Percentiles rank a stretch among this genome's conserved stretches.
phyloP scores from a whole-genome alignment of 2,329 filamentous ascomycete species.

The Aspergillus novoparasiticus region DNA sequence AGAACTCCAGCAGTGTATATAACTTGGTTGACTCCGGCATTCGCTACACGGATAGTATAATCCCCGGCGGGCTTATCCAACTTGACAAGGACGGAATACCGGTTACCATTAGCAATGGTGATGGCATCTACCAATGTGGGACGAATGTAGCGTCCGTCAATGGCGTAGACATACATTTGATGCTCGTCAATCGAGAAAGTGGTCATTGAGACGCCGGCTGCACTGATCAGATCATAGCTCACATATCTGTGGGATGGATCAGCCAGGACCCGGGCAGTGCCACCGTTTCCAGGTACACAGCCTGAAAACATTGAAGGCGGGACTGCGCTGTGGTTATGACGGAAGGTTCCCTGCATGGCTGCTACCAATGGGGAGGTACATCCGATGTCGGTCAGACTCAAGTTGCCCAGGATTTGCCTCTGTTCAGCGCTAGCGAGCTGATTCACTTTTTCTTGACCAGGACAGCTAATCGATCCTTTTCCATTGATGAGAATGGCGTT shows the following conservation, averaged over 20 bases:
- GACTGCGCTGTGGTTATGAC: slow-evolving; percentile 26
- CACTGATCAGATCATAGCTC: slow-evolving; percentile 55
- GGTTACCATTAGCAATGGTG: slow-evolving; percentile 32
- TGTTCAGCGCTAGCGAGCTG: slow-evolving; percentile 31
- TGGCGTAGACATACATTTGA: slow-evolving; percentile 42
- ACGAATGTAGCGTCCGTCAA: slow-evolving; percentile 43
- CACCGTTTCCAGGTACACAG: slow-evolving; percentile 51
- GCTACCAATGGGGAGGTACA: slow-evolving; percentile 21
- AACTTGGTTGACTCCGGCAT: slow-evolving; percentile 55
- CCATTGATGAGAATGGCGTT: slow-evolving; percentile 64
- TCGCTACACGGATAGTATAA: slow-evolving; percentile 58
- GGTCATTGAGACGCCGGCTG: slow-evolving; percentile 52
- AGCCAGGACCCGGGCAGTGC: slow-evolving; percentile 48
- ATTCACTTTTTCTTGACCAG: slow-evolving; percentile 46
- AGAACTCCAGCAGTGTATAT: slow-evolving; percentile 55
- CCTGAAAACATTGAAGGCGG: slow-evolving; percentile 31
- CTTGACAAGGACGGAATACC: slow-evolving; percentile 42
- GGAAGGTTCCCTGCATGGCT: slow-evolving; percentile 18
- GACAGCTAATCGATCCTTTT: slow-evolving; percentile 57
- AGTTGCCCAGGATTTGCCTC: slow-evolving; percentile 14
- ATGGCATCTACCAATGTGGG: slow-evolving; percentile 38
- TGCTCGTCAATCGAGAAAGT: slow-evolving; percentile 49
- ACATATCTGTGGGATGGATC: slow-evolving; percentile 45
- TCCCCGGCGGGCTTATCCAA: slow-evolving; percentile 49
- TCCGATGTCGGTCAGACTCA: slow-evolving; percentile 24